These are phyloP conservation scores for Pinus albicaulis DNA, from an alignment of 75 land plant species.

Conservation along the genomic window DNA sequence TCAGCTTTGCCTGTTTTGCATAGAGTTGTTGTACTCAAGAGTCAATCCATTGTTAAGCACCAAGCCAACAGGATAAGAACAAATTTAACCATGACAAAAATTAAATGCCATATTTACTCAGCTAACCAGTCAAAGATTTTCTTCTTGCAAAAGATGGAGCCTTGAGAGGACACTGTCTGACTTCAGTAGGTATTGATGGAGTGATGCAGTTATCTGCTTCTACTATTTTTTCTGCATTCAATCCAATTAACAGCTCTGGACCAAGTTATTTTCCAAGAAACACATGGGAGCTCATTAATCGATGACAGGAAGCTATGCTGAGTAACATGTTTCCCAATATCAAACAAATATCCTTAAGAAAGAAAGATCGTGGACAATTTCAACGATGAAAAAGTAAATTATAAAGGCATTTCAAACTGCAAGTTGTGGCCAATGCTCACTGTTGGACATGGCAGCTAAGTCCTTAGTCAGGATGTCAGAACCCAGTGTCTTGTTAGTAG, in stretches of 20 bases:
- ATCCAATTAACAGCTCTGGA: neutral
- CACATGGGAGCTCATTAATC: neutral
- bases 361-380: neutral
- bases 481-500: neutral
- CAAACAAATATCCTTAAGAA: neutral
- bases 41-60: neutral
- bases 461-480: neutral
- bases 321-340: neutral
- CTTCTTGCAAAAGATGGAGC: slow-evolving; percentile 8
- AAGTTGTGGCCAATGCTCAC: slow-evolving; percentile 1
- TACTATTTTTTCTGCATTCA: neutral
- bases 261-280: neutral
- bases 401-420: neutral
- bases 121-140: slow-evolving; percentile 5
- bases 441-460: slow-evolving; percentile 2
- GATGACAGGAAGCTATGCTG: neutral
- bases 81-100: neutral
- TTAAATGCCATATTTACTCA: neutral
- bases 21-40: neutral
- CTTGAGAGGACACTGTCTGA: neutral
- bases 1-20: neutral
- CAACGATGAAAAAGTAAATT: neutral
- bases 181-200: neutral
- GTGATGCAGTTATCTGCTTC: neutral
- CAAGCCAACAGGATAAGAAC: neutral